Evolutionary conservation across 2,329 filamentous ascomycete species (phyloP), one percentile per base, ranked within the genome.

Genomic region (Tetracladium maxilliforme): DNA sequence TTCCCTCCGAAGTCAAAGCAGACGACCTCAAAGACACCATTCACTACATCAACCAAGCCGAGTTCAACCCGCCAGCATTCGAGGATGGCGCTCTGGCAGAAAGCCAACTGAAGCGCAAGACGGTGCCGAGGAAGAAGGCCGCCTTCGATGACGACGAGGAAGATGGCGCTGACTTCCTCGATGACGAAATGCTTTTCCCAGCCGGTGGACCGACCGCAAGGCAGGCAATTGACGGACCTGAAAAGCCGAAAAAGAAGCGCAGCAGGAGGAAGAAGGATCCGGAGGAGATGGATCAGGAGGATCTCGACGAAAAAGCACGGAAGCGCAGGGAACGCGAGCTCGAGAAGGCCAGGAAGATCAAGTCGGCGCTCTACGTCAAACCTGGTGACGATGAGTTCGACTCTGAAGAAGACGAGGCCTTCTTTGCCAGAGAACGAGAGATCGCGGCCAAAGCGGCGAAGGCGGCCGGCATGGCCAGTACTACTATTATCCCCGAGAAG

Each of bases 301-400:
- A 46, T n/a, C 42, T 58, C 6, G 56, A 70, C 4, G 73, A 79
- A 5, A 60, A 73, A 29, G 56, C 58, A 23, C 45, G 61, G 10
- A 65, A 61, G 27, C 62, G 75, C 19, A 63, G 69, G 27, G 60
- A 73, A 26, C 76, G 69, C 36, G 74, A 92, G 36, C 55, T 68
- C n/a, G 82, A 86, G 41, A 84, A 84, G 49, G 64, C 71, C 24
- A 59, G 61, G 16, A 79, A 77, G 44, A 78, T 90, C 52, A 95
- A 94, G 58, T 92, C 80, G 40, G 73, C 75, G 14, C 52, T 87
- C 19, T 87, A 73, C 40, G 78, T 98, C 25, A 69, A 77, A 30
- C 73, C 76, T 19, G 83, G 78, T 36, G 90, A 95, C 44, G 90
- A 95, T 26, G 84, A 93, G 37, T 75, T 67, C n/a, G 83, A 93